Base-by-base conservation (phyloP, 805 yeast species). In the Starmera dryadoides region DNA sequence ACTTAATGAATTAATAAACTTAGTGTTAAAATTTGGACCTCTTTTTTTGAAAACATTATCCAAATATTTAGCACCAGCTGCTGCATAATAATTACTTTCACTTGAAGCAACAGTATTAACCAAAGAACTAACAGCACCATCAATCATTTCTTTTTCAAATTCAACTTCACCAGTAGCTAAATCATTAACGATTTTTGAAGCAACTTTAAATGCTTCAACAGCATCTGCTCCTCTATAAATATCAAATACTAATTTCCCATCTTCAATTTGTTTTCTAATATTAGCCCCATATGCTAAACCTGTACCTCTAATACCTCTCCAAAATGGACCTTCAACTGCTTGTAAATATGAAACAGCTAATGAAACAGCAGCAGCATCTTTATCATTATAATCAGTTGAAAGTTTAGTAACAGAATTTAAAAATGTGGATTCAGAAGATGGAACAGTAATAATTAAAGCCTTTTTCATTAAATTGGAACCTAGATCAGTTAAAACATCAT, bases 271-370 rank as follows among this genome's bases (percentile, higher is more conserved):
- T 35, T 76, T 68, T 33, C 68, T 55, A 48, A 86, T 68, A 39
- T 66, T 68, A 2, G 91, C 93, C 30, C 96, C 97, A 58, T 93
- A 93, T 0, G 97, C 97, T 33, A 86, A 66, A 3, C 98, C 98
- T 1, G 88, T 73, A 31, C 98, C 98, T 62, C 98, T 76, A 26
- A 93, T 85, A 40, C 94, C 96, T 52, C 86, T 75, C 97, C 98
- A 91, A 46, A 91, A 81, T 28, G 98, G 98, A 3, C 98, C 98
- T 59, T 93, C 98, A 16, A 86, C 87, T 29, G 87, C 83, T 47
- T 81, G 84, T 40, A 93, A 66, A 50, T 79, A 83, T 40, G 84
- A 88, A 6, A 82, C 71, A 6, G 88, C 86, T 21, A 89, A 69
- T 0, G 81, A 72, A 31, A 91, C 68, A 20, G 80, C 81, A 37